Evolutionary conservation across 345 rosid genomes (phyloP).

Genomic region (Murraya paniculata): DNA sequence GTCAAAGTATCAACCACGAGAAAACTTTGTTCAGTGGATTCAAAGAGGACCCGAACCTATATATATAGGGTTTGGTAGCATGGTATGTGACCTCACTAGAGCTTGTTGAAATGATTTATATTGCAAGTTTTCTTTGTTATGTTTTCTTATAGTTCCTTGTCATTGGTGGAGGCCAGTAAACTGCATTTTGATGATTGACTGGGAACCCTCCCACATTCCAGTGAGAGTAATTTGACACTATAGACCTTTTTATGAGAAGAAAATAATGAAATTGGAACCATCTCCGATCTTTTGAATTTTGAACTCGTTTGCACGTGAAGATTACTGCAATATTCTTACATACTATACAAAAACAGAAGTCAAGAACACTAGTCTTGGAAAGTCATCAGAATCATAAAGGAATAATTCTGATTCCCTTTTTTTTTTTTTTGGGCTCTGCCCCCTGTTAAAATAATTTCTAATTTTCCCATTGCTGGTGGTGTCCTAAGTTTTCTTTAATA

Average conservation of each 20-base stretch:
- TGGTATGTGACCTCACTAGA: conserved; percentile 47
- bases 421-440: not conserved
- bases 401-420: not conserved
- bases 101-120: not conserved
- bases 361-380: not conserved
- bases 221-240: not conserved
- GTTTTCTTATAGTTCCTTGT: not conserved
- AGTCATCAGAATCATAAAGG: not conserved
- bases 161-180: not conserved
- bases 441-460: not conserved
- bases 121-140: not conserved
- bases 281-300: not conserved
- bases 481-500: not conserved
- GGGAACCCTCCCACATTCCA: not conserved
- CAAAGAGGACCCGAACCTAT: conserved; percentile 70
- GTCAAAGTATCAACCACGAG: conserved; percentile 66
- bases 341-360: not conserved
- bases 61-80: conserved; percentile 98
- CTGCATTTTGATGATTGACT: conserved; percentile 1
- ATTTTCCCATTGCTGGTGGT: not conserved
- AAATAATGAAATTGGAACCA: not conserved
- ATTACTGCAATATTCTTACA: not conserved
- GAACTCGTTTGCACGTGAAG: not conserved
- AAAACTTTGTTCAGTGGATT: conserved; percentile 74
- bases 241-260: not conserved